A percentile compares a stretch with the other conserved stretches of the same genome.
phyloP scores from a whole-genome alignment of 805 yeast species.

The Lipomyces oligophaga region DNA sequence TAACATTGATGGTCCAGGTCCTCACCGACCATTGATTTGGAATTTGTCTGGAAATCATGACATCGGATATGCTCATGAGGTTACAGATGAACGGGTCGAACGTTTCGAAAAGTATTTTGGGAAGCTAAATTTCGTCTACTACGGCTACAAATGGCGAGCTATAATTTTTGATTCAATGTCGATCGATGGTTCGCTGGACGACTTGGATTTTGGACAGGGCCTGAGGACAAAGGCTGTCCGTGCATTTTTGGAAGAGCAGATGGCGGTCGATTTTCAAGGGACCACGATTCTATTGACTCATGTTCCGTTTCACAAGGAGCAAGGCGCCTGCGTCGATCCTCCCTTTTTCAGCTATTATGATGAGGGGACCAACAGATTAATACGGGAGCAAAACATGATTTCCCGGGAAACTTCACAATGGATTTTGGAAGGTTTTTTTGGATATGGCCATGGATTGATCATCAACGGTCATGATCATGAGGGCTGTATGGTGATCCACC shows the following conservation, averaged over 20 bases:
- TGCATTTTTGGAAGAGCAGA: constrained; percentile 64
- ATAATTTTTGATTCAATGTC: constrained; percentile 83
- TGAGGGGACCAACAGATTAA: constrained; percentile 50
- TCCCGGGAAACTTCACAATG: constrained; percentile 60
- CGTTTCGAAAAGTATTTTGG: constrained; percentile 76
- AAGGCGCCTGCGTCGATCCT: constrained; percentile 83
- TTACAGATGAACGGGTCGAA: constrained; percentile 84
- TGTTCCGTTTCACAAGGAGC: constrained; percentile 79
- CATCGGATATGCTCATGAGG: constrained; percentile 92
- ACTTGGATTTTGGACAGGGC: constrained; percentile 41
- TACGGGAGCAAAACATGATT: constrained; percentile 80
- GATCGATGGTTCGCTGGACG: constrained; percentile 85
- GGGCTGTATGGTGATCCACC: constrained; percentile 61
- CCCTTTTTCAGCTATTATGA: constrained; percentile 65
- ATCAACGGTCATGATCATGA: constrained; percentile 95
- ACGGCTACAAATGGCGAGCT: constrained; percentile 71
- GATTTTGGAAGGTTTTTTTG: constrained; percentile 69
- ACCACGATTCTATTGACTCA: constrained; percentile 82
- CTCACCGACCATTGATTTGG: constrained; percentile 43
- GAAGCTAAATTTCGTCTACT: constrained; percentile 75
- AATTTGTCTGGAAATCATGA: constrained; percentile 95
- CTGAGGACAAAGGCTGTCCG: constrained; percentile 64
- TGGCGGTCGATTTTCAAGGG: constrained; percentile 50
- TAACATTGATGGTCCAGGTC: neutral
- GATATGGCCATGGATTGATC: constrained; percentile 50